phyloP scores from a whole-genome alignment of 495 filamentous ascomycete species.

The Cryomyces antarcticus region DNA sequence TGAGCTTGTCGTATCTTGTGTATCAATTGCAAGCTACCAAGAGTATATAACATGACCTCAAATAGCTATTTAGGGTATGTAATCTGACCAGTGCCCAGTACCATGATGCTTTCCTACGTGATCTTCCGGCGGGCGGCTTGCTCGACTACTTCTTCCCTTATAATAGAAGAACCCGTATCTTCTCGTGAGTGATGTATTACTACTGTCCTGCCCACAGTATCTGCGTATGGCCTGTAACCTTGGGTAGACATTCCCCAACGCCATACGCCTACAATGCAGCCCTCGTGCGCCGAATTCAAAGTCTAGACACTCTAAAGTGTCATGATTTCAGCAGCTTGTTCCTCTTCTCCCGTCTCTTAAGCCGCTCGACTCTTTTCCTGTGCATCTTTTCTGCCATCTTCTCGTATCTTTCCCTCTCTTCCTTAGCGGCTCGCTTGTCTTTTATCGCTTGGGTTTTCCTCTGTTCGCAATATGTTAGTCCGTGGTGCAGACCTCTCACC shows the following conservation, averaged over 20 bases:
- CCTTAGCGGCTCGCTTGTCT: constrained; percentile 66
- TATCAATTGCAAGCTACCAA: too few species aligned
- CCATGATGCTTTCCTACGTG: too few species aligned
- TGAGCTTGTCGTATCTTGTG: too few species aligned
- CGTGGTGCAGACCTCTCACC: background rate
- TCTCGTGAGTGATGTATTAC: background rate
- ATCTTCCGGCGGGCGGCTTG: background rate
- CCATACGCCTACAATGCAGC: background rate
- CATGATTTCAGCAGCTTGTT: constrained; percentile 90
- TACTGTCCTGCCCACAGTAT: background rate
- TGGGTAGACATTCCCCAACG: background rate
- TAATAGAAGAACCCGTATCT: background rate
- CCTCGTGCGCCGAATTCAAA: too few species aligned
- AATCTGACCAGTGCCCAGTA: too few species aligned
- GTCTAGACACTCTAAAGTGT: constrained; percentile 10
- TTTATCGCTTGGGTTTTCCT: constrained; percentile 56
- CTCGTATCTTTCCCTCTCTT: constrained; percentile 82
- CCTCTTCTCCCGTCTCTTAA: constrained; percentile 89
- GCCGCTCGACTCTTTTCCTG: constrained; percentile 71
- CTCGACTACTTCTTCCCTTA: background rate
- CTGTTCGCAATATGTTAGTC: constrained; percentile 22
- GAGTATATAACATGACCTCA: too few species aligned
- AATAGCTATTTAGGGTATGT: too few species aligned
- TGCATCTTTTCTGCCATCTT: constrained; percentile 98
- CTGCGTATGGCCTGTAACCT: background rate